A percentile compares a stretch with the other conserved stretches of the same genome.
These are phyloP conservation scores for Trametes sanguinea DNA, from an alignment of 768 basidiomycete genomes.

Conservation along the genomic window DNA sequence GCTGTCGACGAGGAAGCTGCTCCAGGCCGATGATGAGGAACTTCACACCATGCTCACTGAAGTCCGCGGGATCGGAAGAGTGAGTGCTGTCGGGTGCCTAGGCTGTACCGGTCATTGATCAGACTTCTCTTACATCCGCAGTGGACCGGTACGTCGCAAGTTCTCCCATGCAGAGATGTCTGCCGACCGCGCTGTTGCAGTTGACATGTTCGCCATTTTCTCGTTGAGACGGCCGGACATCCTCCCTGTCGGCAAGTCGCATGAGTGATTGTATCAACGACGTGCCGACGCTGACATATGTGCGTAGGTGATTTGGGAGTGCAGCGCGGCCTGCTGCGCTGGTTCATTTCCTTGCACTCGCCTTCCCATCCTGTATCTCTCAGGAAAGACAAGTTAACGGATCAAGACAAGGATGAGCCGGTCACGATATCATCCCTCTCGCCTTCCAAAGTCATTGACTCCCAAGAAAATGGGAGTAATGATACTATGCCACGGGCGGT, in stretches of 20 bases:
- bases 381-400: constrained; percentile 33
- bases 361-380: constrained; percentile 51
- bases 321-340: constrained; percentile 69
- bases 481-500: constrained; percentile 10
- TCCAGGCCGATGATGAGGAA: constrained; percentile 74
- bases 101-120: neutral
- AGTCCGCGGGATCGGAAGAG: constrained; percentile 78
- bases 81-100: constrained; percentile 29
- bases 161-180: neutral
- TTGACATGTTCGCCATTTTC: constrained; percentile 95
- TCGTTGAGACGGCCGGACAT: constrained; percentile 83
- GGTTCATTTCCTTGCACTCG: constrained; percentile 66
- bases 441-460: neutral
- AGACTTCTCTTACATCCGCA: constrained; percentile 26
- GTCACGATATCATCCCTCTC: constrained; percentile 12
- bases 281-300: neutral
- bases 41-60: constrained; percentile 72
- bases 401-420: constrained; percentile 42
- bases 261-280: constrained; percentile 26
- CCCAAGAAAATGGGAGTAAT: neutral
- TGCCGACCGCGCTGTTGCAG: constrained; percentile 37
- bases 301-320: constrained; percentile 78
- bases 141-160: constrained; percentile 58
- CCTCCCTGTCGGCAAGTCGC: constrained; percentile 52
- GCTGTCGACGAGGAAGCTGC: constrained; percentile 70